Evolutionary conservation across 208 protist species (phyloP).

Genomic region (Porcisia hertigi): DNA sequence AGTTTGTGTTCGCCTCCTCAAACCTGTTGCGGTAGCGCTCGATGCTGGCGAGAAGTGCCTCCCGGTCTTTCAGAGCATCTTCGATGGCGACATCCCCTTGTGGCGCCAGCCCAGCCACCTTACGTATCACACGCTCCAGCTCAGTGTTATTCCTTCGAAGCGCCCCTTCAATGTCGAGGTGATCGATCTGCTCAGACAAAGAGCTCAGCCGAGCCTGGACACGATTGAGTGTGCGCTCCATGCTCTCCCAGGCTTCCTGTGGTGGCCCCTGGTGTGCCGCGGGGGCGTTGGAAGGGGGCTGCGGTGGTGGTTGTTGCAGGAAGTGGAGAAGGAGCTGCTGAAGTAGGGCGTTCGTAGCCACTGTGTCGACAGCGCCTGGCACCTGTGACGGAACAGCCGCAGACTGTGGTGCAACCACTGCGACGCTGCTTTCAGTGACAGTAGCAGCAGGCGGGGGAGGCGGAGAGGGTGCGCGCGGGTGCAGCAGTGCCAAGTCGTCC

Average conservation of each 20-base stretch:
- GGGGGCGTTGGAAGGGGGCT: neutral
- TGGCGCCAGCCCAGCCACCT: constrained; percentile 55
- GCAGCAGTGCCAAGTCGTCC: neutral
- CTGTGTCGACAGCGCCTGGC: neutral
- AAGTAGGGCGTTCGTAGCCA: constrained; percentile 26
- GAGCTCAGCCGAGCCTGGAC: constrained; percentile 52
- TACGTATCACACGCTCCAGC: constrained; percentile 59
- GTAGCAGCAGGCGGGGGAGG: neutral
- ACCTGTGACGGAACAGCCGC: constrained; percentile 1
- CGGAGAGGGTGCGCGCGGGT: neutral
- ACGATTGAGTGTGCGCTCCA: constrained; percentile 49
- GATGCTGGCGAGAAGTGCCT: constrained; percentile 61
- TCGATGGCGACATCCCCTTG: constrained; percentile 39
- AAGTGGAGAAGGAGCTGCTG: constrained; percentile 55
- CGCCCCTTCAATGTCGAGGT: constrained; percentile 52
- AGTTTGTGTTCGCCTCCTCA: constrained; percentile 66
- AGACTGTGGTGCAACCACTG: neutral
- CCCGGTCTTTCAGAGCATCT: constrained; percentile 61
- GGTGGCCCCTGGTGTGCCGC: neutral
- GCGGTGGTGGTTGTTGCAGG: constrained; percentile 25
- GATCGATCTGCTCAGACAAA: constrained; percentile 71
- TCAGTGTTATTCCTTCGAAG: constrained; percentile 67
- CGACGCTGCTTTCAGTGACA: neutral
- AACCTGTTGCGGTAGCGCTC: constrained; percentile 52
- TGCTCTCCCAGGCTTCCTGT: neutral